Conservation (phyloP, 306 rosid genomes). For the Trifolium fragiferum region DNA sequence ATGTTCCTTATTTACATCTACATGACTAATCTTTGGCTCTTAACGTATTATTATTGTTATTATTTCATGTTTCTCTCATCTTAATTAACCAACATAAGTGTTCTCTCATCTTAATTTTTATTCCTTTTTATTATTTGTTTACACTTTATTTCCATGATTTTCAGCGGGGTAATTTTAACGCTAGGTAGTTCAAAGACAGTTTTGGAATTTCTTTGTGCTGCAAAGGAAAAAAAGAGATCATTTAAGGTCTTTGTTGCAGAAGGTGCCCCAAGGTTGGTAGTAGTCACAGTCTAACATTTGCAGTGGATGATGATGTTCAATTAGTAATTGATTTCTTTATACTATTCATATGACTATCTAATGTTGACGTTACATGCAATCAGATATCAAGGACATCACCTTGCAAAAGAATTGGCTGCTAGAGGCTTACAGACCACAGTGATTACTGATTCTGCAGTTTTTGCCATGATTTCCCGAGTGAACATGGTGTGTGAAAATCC, state of each 20-base stretch:
- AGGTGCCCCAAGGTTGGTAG: constrained; percentile 96
- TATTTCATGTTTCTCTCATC: constrained; percentile 5
- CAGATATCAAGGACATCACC: constrained; percentile 93
- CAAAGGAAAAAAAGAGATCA: constrained; percentile 94
- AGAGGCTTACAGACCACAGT: constrained; percentile 85
- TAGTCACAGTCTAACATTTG: constrained; percentile 34
- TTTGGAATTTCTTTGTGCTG: constrained; percentile 92
- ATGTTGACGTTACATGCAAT: constrained; percentile 29
- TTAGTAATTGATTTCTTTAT: constrained; percentile 33
- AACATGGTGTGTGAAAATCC: constrained; percentile 73
- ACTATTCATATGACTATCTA: constrained; percentile 8
- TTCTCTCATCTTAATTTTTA: constrained; percentile 2
- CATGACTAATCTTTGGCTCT: constrained; percentile 25
- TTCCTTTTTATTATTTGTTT: constrained; percentile 27
- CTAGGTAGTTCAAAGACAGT: constrained; percentile 98
- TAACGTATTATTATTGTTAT: background rate
- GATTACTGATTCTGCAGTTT: constrained; percentile 84
- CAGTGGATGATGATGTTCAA: constrained; percentile 2
- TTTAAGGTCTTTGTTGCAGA: constrained; percentile 92
- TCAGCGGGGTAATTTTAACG: constrained; percentile 96
- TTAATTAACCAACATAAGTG: constrained; percentile 17
- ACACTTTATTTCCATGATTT: constrained; percentile 42
- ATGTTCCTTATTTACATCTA: background rate
- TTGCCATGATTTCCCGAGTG: constrained; percentile 89
- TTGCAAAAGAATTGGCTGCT: constrained; percentile 78